Conservation (phyloP, 2,329 filamentous ascomycete species). For the Cryphonectria japonica region DNA sequence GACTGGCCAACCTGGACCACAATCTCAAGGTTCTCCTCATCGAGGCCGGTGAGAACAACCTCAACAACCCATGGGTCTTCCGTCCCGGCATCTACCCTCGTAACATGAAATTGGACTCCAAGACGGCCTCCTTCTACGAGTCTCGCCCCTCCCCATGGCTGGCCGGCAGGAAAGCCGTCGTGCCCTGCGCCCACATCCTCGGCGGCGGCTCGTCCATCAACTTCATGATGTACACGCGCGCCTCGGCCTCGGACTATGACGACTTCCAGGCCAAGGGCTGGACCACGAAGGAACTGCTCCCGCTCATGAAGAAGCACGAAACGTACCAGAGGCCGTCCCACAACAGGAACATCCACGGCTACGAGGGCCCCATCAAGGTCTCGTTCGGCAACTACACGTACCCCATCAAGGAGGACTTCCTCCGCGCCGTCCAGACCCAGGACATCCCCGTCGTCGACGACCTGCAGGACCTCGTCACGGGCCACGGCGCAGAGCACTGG, state of each 20-base stretch:
- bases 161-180: constrained; percentile 70
- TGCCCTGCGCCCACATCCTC: constrained; percentile 74
- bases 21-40: constrained; percentile 72
- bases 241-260: constrained; percentile 74
- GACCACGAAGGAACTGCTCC: constrained; percentile 74
- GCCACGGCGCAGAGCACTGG: constrained; percentile 78
- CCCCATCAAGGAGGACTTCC: constrained; percentile 80
- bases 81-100: constrained; percentile 76
- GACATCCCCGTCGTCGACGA: constrained; percentile 78
- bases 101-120: constrained; percentile 80
- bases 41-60: constrained; percentile 72
- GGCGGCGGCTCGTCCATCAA: constrained; percentile 77
- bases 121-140: constrained; percentile 81
- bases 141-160: constrained; percentile 75
- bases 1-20: constrained; percentile 75
- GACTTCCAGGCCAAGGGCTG: constrained; percentile 82
- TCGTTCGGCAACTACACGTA: constrained; percentile 83
- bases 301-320: constrained; percentile 80
- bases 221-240: constrained; percentile 79
- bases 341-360: constrained; percentile 73
- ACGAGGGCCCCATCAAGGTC: constrained; percentile 80
- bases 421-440: constrained; percentile 72
- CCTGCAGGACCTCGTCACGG: constrained; percentile 71
- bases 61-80: constrained; percentile 80
- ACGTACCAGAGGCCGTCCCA: constrained; percentile 71